phyloP scores from a whole-genome alignment of 768 basidiomycete species.

The Lactarius akahatsu region DNA sequence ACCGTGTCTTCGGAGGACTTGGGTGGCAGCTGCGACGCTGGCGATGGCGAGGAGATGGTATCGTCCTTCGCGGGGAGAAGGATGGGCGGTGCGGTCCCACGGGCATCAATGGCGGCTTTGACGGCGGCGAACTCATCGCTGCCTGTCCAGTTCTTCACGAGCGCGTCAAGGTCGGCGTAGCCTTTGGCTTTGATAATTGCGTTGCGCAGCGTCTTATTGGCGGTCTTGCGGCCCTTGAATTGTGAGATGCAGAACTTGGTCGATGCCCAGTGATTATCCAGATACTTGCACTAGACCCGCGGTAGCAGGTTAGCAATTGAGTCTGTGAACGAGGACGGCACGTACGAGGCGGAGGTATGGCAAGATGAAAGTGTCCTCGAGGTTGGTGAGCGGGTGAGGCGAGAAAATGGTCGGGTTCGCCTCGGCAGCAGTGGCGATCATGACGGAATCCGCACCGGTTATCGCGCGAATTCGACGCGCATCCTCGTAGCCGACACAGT shows the following conservation, averaged over 20 bases:
- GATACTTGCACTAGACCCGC: constrained; percentile 58
- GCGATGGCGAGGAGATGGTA: background rate
- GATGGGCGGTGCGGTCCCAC: constrained; percentile 12
- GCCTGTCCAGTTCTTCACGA: constrained; percentile 30
- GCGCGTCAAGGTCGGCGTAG: constrained; percentile 37
- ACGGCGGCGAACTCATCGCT: constrained; percentile 29
- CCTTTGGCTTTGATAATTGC: constrained; percentile 59
- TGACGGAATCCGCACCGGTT: constrained; percentile 91
- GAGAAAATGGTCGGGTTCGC: constrained; percentile 89
- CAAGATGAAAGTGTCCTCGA: constrained; percentile 68
- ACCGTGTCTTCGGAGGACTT: background rate
- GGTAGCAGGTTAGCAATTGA: background rate
- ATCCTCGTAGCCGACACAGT: constrained; percentile 78
- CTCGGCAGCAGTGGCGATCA: constrained; percentile 97
- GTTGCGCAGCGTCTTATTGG: constrained; percentile 56
- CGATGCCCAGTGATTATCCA: constrained; percentile 76
- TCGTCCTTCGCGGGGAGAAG: constrained; percentile 17
- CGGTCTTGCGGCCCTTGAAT: constrained; percentile 70
- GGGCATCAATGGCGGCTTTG: constrained; percentile 22
- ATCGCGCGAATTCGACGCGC: constrained; percentile 68
- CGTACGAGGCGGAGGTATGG: constrained; percentile 72
- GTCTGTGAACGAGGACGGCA: constrained; percentile 21
- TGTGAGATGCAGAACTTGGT: constrained; percentile 88
- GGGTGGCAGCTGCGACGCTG: background rate
- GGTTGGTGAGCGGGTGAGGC: constrained; percentile 59